Evolutionary conservation across 345 rosid species (phyloP).

Genomic region (Erodium maritimum): DNA sequence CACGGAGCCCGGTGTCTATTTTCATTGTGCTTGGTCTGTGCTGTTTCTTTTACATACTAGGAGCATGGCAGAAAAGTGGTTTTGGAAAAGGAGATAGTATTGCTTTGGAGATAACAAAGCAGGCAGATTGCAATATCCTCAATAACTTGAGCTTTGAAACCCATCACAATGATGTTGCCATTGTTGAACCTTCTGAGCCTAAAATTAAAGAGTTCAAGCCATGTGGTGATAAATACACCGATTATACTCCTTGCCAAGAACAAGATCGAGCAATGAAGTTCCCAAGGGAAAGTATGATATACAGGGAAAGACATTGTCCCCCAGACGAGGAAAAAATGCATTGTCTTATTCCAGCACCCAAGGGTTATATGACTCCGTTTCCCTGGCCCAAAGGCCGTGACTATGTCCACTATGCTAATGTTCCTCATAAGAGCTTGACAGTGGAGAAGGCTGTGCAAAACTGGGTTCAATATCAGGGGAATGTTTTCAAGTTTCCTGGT

Average conservation of each 20-base stretch:
- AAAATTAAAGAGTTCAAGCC: slow-evolving; percentile 47
- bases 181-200: slow-evolving; percentile 38
- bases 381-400: slow-evolving; percentile 97
- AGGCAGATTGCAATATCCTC: slow-evolving; percentile 51
- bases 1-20: slow-evolving; percentile 52
- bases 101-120: slow-evolving; percentile 52
- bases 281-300: slow-evolving; percentile 87
- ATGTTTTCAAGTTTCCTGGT: slow-evolving; percentile 91
- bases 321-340: slow-evolving; percentile 60
- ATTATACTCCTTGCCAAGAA: slow-evolving; percentile 95
- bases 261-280: slow-evolving; percentile 87
- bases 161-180: slow-evolving; percentile 62
- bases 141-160: slow-evolving; percentile 57
- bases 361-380: slow-evolving; percentile 80
- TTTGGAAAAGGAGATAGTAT: slow-evolving; percentile 84
- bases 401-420: slow-evolving; percentile 84
- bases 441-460: slow-evolving; percentile 86
- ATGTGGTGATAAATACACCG: slow-evolving; percentile 62
- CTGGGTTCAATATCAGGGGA: slow-evolving; percentile 87
- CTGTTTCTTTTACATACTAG: slow-evolving; percentile 80
- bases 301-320: slow-evolving; percentile 97
- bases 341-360: slow-evolving; percentile 89
- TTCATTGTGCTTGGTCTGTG: slow-evolving; percentile 68
- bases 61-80: slow-evolving; percentile 95
- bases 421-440: slow-evolving; percentile 76